phyloP scores from a whole-genome alignment of 495 filamentous ascomycete species.

The Aspergillus haitiensis region DNA sequence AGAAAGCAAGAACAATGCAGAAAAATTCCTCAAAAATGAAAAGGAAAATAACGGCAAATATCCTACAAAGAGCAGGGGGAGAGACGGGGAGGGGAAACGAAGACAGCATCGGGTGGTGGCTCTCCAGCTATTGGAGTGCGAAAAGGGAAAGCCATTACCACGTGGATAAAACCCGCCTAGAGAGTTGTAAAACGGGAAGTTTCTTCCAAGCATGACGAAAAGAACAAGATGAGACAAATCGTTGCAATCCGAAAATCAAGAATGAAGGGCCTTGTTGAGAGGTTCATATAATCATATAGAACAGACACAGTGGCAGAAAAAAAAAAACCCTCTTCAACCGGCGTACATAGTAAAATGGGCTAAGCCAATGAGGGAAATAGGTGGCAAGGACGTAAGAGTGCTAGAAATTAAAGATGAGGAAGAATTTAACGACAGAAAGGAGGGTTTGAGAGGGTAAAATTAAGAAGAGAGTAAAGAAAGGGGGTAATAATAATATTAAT shows the following conservation, averaged over 20 bases:
- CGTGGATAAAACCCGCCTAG: conserved; percentile 48
- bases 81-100: conserved; percentile 7
- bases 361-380: conserved; percentile 11
- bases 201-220: conserved; percentile 46
- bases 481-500: conserved; percentile 23
- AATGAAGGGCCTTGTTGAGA: conserved; percentile 3
- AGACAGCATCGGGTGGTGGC: conserved; percentile 8
- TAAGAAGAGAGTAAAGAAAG: conserved; percentile 22
- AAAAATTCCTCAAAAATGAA: neutral
- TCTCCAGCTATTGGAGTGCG: conserved; percentile 16
- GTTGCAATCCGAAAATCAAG: conserved; percentile 12
- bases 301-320: conserved; percentile 10
- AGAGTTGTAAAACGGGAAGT: conserved; percentile 46
- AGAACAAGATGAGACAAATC: conserved; percentile 21
- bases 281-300: conserved; percentile 13
- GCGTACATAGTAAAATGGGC: conserved; percentile 25
- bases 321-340: conserved; percentile 15
- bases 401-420: conserved; percentile 18
- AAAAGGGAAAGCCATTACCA: conserved; percentile 45
- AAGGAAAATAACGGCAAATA: neutral
- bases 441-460: conserved; percentile 21
- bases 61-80: conserved; percentile 9
- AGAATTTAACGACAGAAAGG: conserved; percentile 10
- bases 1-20: neutral
- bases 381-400: conserved; percentile 20